Evolutionary conservation across 2,329 filamentous ascomycete genomes (phyloP), one percentile per base, ranked within the genome.

Genomic region (Cercospora sojina): DNA sequence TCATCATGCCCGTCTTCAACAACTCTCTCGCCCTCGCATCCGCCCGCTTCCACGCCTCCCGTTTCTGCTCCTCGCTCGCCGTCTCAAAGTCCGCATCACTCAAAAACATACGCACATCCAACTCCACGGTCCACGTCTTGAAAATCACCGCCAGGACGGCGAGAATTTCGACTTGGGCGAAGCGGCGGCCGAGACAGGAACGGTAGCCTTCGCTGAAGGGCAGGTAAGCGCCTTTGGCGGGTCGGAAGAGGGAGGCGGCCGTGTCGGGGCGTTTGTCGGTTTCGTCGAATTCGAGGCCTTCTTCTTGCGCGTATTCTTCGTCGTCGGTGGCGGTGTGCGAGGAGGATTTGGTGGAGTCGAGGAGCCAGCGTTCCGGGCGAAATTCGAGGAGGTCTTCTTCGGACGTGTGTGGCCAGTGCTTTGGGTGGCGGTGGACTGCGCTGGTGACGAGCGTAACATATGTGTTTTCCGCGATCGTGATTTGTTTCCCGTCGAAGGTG

Each of bases 361-460:
- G 64, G 13, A 91, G 85, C 91, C 91, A 93, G 51, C 91, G 85
- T 77, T 91, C 88, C 0, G 91, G 90, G 57, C 87, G 81, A 77
- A 88, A 94, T 65, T 90, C 85, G 62, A 89, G 82, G 1, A 91
- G 78, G 71, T 93, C 90, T 59, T 85, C 77, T 32, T 77, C 75
- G 0, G 77, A 75, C 3, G 74, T 75, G 64, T 77, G 74, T 12
- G 90, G 90, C 91, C 91, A 94, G 77, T 89, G 88, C 58, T 85
- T 86, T 10, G 90, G 90, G 76, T 92, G 91, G 41, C 87, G 84
- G 61, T 92, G 90, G 2, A 83, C 81, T 5, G 83, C 83, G 5
- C 86, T 79, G 0, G 84, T 83, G 62, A 81, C 80, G 23, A 94
- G 76, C 3, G 82, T 84, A 67, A 93, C 80, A 61, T 83, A 78